Percentiles rank a stretch among this genome's conserved stretches.
phyloP scores from a whole-genome alignment of 768 basidiomycete species.

The Trametes cubensis region DNA sequence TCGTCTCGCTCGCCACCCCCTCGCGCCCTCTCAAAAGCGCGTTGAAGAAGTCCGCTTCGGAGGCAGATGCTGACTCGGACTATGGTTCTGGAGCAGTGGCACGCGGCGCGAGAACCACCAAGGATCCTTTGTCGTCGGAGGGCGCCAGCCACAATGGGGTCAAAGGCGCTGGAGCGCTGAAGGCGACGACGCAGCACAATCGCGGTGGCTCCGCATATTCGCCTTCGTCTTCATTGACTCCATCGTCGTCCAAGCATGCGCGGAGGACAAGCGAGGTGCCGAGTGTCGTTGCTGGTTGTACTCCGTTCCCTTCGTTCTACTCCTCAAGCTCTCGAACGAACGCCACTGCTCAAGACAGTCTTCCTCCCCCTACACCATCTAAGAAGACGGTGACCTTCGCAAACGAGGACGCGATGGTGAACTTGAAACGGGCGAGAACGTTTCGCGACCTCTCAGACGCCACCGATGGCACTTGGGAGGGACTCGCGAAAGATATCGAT shows the following conservation, averaged over 20 bases:
- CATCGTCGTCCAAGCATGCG: not conserved
- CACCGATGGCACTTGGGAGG: not conserved
- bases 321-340: not conserved
- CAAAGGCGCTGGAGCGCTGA: constrained; percentile 3
- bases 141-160: not conserved
- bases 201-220: not conserved
- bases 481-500: not conserved
- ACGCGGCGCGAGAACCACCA: not conserved
- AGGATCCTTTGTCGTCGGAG: not conserved
- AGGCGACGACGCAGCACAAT: constrained; percentile 5
- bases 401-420: not conserved
- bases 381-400: constrained; percentile 14
- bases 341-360: not conserved
- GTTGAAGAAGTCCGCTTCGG: not conserved
- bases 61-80: not conserved
- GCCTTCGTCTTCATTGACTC: not conserved
- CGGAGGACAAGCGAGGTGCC: not conserved
- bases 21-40: constrained; percentile 12
- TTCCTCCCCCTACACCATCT: not conserved
- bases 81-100: not conserved
- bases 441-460: not conserved
- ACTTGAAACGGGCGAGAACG: not conserved
- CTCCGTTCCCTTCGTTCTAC: not conserved
- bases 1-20: not conserved
- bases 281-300: not conserved